phyloP scores from a whole-genome alignment of 2,329 filamentous ascomycete species.

The Neopestalotiopsis sp. region DNA sequence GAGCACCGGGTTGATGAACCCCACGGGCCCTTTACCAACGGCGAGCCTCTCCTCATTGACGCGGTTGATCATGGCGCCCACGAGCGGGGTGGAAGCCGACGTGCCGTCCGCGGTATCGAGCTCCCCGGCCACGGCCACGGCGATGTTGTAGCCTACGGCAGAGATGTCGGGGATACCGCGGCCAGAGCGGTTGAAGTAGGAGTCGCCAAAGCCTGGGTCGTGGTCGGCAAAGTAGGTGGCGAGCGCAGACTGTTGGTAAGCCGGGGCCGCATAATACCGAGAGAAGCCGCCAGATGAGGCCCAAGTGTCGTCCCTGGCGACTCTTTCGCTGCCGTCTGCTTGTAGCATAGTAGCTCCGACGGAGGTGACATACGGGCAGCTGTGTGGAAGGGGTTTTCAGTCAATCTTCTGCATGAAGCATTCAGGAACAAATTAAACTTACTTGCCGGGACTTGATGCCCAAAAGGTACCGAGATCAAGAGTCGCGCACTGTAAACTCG shows the following conservation, averaged over 20 bases:
- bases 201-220: constrained; percentile 36
- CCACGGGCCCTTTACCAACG: constrained; percentile 14
- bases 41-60: constrained; percentile 23
- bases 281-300: constrained; percentile 24
- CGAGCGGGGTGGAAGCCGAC: constrained; percentile 25
- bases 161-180: constrained; percentile 41
- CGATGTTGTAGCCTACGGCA: constrained; percentile 56
- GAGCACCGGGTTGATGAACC: constrained; percentile 20
- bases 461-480: constrained; percentile 11
- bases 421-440: not conserved
- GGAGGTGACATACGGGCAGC: constrained; percentile 5
- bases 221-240: constrained; percentile 47
- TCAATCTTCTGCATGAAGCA: not conserved
- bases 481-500: constrained; percentile 14
- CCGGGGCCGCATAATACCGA: constrained; percentile 39
- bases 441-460: not conserved
- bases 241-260: constrained; percentile 46
- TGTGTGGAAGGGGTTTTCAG: not conserved
- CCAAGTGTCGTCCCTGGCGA: constrained; percentile 7
- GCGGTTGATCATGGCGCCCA: constrained; percentile 27
- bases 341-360: not conserved
- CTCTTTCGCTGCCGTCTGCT: constrained; percentile 1
- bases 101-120: constrained; percentile 23
- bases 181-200: constrained; percentile 37
- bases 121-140: constrained; percentile 16